Evolutionary conservation across 306 rosid genomes (phyloP), one percentile per base, ranked within the genome.

Genomic region (Pachyrhizus erosus): DNA sequence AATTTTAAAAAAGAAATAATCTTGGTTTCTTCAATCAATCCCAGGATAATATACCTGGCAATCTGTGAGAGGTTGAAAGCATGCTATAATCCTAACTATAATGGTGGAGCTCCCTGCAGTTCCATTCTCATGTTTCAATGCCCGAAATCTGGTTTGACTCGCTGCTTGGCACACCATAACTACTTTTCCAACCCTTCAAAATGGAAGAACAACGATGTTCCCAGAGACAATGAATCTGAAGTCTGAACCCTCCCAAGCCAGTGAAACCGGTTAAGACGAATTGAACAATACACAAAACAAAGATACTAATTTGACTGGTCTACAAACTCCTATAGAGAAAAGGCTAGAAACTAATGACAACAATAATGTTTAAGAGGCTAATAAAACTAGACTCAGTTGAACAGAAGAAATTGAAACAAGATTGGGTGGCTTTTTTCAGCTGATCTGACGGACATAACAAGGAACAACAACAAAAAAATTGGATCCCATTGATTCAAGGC

Each of bases 101-200:
- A 96, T 96, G 89, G 98, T 90, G 80, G 98, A 86, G 72, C 87
- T 66, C 82, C 99, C 99, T 60, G 94, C 91, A 71, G 73, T 88
- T 89, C 98, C 99, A 88, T 84, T 96, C 80, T 92, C 97, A 64
- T 96, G 97, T 94, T 93, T 96, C 92, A 90, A 91, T 84, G 99
- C 97, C 89, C 99, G 92, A 91, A 96, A 96, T 96, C 91, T 96
- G 82, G 99, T 96, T 89, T 96, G 97, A 82, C 94, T 85, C 43
- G 99, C 99, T 86, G 99, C 96, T 96, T 96, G 99, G 97, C 97
- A 81, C 84, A 93, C 99, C 99, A 96, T 93, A 88, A 93, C 99
- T 96, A 96, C 91, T 84, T 82, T 20, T 88, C 86, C 84, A 78
- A 82, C 91, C 89, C 92, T 84, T 84, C 82, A 76, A 86, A 81